Evolutionary conservation across 2,329 filamentous ascomycete species (phyloP), one percentile per base, ranked within the genome.

Genomic region (Plenodomus tracheiphilus): DNA sequence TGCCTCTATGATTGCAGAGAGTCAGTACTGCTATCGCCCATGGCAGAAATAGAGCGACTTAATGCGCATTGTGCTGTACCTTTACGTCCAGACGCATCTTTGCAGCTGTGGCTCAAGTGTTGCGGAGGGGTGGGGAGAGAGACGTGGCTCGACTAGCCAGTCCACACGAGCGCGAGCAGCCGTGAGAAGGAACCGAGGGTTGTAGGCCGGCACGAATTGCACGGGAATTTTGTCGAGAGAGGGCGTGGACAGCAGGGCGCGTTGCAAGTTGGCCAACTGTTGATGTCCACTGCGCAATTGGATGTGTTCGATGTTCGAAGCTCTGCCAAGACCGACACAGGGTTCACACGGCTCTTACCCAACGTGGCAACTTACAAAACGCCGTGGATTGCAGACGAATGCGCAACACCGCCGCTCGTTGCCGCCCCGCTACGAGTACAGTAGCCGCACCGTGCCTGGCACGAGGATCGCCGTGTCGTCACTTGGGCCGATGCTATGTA

Each of bases 1-100:
- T 91, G 88, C 75, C 86, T 85, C 87, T 91, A 73, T 70, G 75
- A n/a, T 46, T 72, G 49, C 56, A 65, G 71, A 58, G 56, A 56
- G 57, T 80, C 66, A 79, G 77, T 68, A 32, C 28, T 37, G 43
- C 20, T 19, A 34, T 34, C 9, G 38, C 21, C 4, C 2, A n/a
- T 30, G 15, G 28, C 28, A 32, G 9, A 9, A 21, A 20, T 41
- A 39, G 42, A n/a, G n/a, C n/a, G n/a, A n/a, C n/a, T n/a, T n/a
- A n/a, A n/a, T n/a, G 46, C 48, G 30, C 43, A 38, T 43, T 43
- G 28, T 30, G 37, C 25, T 59, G 41, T 67, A 74, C 73, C 73
- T 77, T 77, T n/a, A 77, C 74, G 64, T 77, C 74, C 37, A 77
- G 61, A 65, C 73, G 72, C 74, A 77, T 77, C 49, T 59, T 74